Evolutionary conservation across 2,329 filamentous ascomycete species (phyloP).

Genomic region (Sclerotinia spermophila): DNA sequence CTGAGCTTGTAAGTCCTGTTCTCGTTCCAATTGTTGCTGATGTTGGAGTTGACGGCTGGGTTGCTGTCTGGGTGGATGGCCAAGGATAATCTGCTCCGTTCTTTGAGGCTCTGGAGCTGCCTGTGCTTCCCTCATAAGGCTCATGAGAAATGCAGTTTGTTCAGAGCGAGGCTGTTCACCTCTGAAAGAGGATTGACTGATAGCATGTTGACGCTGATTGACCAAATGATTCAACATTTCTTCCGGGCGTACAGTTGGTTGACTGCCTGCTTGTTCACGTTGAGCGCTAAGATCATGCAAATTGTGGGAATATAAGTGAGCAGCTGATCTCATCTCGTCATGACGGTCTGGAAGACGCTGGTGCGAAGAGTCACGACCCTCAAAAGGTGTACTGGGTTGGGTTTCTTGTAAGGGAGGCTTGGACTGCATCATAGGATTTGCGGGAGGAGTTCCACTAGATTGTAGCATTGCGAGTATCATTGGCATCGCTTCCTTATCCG

Average conservation of each 20-base stretch:
- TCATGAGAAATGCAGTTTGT: conserved; percentile 83
- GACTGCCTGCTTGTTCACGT: conserved; percentile 38
- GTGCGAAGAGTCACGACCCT: conserved; percentile 44
- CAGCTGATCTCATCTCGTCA: conserved; percentile 31
- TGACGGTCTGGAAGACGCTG: conserved; percentile 36
- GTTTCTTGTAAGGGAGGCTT: conserved; percentile 44
- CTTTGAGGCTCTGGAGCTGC: conserved; percentile 48
- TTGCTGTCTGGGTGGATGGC: conserved; percentile 39
- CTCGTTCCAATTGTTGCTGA: conserved; percentile 46
- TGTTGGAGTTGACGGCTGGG: conserved; percentile 41
- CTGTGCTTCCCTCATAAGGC: conserved; percentile 65
- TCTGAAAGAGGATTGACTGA: conserved; percentile 49
- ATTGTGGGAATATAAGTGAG: conserved; percentile 38
- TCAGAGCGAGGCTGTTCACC: conserved; percentile 46
- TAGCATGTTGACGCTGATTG: conserved; percentile 53
- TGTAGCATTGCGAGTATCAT: conserved; percentile 79
- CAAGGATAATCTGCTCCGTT: conserved; percentile 51
- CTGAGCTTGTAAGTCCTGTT: conserved; percentile 34
- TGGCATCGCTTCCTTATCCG: conserved; percentile 83
- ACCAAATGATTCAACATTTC: conserved; percentile 60
- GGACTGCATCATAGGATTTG: conserved; percentile 36
- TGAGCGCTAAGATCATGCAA: conserved; percentile 52
- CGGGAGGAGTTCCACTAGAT: conserved; percentile 43
- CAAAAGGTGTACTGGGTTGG: conserved; percentile 44
- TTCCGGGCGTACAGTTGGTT: conserved; percentile 49